Conservation (phyloP, 2,329 filamentous ascomycete genomes). For the Curvularia sp. region DNA sequence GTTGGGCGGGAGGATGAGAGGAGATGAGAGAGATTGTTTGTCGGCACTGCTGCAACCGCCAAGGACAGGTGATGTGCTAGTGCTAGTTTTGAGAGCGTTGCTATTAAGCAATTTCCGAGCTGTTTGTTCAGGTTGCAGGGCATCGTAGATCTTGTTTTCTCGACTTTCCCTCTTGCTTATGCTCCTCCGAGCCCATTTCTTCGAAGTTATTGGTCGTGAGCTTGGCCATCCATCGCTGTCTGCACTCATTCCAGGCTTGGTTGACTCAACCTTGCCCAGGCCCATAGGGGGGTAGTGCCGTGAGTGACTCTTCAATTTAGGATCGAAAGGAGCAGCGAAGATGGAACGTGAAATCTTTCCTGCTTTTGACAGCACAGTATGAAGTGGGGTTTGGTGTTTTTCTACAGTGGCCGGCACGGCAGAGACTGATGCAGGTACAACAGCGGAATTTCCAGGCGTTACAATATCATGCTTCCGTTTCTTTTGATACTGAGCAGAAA, state of each 20-base stretch:
- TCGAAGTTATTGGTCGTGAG: neutral
- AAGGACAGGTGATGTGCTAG: neutral
- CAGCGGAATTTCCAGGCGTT: neutral
- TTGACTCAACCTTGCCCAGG: neutral
- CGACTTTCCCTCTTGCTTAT: neutral
- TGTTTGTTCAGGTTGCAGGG: neutral
- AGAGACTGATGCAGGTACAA: neutral
- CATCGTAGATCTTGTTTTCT: neutral
- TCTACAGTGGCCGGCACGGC: neutral
- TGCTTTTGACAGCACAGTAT: constrained; percentile 5
- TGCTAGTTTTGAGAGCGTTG: neutral
- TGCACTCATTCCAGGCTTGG: constrained; percentile 1
- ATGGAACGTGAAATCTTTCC: constrained; percentile 23
- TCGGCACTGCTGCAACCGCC: neutral
- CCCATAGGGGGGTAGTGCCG: constrained; percentile 3
- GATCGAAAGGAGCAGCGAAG: constrained; percentile 22
- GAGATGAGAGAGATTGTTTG: neutral
- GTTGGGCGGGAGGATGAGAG: neutral
- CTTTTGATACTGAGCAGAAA: neutral
- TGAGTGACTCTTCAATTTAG: constrained; percentile 21
- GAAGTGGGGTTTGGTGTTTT: neutral
- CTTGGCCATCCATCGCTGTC: constrained; percentile 7
- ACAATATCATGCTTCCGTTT: neutral
- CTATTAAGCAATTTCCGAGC: constrained; percentile 1
- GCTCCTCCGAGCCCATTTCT: neutral